Percentiles rank a stretch among this genome's conserved stretches.
Conservation (phyloP, 139 green algal genomes). For the Chlamydomonas applanata region DNA sequence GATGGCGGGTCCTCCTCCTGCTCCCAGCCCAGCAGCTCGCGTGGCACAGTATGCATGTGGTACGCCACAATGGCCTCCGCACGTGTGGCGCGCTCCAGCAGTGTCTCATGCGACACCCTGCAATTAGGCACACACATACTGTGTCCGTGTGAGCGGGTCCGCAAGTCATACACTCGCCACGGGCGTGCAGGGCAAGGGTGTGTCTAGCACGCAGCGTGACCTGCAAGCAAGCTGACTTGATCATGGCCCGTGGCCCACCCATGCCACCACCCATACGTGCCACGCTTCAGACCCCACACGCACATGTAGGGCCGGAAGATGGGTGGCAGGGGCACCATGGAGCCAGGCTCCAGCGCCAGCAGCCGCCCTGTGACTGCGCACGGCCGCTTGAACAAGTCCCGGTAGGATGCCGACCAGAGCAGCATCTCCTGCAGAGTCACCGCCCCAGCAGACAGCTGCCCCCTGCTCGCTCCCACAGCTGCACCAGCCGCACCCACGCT, state of each 20-base stretch:
- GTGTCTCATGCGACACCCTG: constrained; percentile 35
- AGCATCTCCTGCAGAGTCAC: constrained; percentile 54
- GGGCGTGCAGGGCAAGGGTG: too few relatives aligned
- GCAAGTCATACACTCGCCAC: too few relatives aligned
- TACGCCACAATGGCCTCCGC: constrained; percentile 13
- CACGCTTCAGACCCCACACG: neutral
- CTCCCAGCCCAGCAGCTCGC: constrained; percentile 25
- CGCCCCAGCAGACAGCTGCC: neutral
- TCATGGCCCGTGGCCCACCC: too few relatives aligned
- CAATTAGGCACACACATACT: neutral
- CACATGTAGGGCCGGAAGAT: constrained; percentile 45
- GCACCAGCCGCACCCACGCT: too few relatives aligned
- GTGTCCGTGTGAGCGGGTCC: too few relatives aligned
- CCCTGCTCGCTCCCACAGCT: too few relatives aligned
- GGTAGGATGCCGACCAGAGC: constrained; percentile 55
- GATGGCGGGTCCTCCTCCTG: constrained; percentile 13
- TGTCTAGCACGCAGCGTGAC: too few relatives aligned
- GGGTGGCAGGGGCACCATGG: constrained; percentile 41
- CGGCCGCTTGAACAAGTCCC: constrained; percentile 52
- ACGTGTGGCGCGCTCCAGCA: constrained; percentile 14
- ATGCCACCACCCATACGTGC: too few relatives aligned
- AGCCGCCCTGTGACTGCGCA: constrained; percentile 40
- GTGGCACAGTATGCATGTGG: constrained; percentile 31
- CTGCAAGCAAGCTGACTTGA: too few relatives aligned
- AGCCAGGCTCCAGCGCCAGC: constrained; percentile 45